Evolutionary conservation across 805 yeast species (phyloP).

Genomic region (Sugiyamaella marilandica): DNA sequence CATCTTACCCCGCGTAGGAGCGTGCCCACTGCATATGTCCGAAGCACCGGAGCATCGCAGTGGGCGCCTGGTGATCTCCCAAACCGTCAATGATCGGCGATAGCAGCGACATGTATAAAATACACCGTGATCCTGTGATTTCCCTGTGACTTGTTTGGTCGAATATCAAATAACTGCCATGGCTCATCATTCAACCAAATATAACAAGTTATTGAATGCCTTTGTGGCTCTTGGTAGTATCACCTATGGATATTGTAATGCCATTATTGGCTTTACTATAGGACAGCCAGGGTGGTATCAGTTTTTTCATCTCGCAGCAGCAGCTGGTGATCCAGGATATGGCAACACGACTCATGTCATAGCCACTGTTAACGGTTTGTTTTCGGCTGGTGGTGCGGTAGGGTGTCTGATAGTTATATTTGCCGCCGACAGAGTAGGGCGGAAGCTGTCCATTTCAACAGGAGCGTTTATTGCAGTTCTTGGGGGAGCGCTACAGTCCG

Average conservation of each 20-base stretch:
- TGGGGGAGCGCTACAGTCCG: constrained; percentile 11
- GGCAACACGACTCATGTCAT: constrained; percentile 10
- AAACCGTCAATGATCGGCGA: neutral
- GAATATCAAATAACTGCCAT: neutral
- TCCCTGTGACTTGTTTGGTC: neutral
- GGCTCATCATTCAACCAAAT: neutral
- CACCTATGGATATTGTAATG: constrained; percentile 7
- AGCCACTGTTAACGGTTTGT: constrained; percentile 15
- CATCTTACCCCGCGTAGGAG: neutral
- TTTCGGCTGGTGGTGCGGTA: constrained; percentile 15
- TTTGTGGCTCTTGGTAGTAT: constrained; percentile 10
- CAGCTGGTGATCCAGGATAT: neutral
- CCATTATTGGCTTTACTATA: constrained; percentile 6
- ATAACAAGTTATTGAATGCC: neutral
- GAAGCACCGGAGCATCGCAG: neutral
- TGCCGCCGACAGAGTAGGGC: constrained; percentile 7
- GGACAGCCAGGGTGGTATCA: constrained; percentile 9
- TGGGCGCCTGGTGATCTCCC: neutral
- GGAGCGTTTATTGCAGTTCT: constrained; percentile 10
- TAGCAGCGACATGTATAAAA: neutral
- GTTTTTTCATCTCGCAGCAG: neutral
- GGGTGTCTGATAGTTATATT: constrained; percentile 7
- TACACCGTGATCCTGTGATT: neutral
- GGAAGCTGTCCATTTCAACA: constrained; percentile 2
- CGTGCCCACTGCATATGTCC: neutral